Evolutionary conservation across 352 stramenopile species (phyloP).

Genomic region (Blastocystis sp.): DNA sequence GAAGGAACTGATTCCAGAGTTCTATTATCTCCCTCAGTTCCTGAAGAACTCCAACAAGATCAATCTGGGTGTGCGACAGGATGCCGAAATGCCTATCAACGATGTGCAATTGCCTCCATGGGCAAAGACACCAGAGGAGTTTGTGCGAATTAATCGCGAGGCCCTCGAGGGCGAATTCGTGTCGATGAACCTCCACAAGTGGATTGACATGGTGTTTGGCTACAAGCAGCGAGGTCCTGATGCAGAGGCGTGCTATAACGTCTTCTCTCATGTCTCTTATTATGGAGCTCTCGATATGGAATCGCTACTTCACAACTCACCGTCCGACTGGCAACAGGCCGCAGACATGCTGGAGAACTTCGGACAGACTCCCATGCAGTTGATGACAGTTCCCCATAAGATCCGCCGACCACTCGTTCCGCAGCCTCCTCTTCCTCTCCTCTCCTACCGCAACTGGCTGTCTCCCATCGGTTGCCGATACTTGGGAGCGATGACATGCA

Average conservation of each 20-base stretch:
- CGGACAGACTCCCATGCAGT: slow-evolving; percentile 73
- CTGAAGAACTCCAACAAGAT: slow-evolving; percentile 79
- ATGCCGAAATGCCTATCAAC: slow-evolving; percentile 73
- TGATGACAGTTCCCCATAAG: slow-evolving; percentile 42
- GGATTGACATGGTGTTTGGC: slow-evolving; percentile 98
- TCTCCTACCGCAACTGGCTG: slow-evolving; percentile 54
- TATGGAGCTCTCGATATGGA: slow-evolving; percentile 94
- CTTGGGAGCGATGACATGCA: background rate
- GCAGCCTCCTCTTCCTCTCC: slow-evolving; percentile 1
- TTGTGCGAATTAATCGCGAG: slow-evolving; percentile 85
- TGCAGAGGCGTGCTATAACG: slow-evolving; percentile 82
- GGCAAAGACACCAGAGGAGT: slow-evolving; percentile 84
- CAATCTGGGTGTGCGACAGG: slow-evolving; percentile 76
- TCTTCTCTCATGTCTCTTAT: slow-evolving; percentile 97
- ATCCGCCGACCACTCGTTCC: background rate
- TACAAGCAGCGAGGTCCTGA: slow-evolving; percentile 77
- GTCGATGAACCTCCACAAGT: slow-evolving; percentile 84
- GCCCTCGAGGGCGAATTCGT: slow-evolving; percentile 91
- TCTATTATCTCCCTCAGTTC: slow-evolving; percentile 77
- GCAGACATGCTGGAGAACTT: slow-evolving; percentile 86
- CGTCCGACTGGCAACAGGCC: slow-evolving; percentile 84
- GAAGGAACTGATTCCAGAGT: slow-evolving; percentile 77
- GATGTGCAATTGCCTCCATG: slow-evolving; percentile 93
- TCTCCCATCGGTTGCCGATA: background rate
- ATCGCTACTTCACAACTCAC: slow-evolving; percentile 75